Conservation (phyloP, 2,329 filamentous ascomycete genomes). For the Stachybotrys chlorohalonatus region DNA sequence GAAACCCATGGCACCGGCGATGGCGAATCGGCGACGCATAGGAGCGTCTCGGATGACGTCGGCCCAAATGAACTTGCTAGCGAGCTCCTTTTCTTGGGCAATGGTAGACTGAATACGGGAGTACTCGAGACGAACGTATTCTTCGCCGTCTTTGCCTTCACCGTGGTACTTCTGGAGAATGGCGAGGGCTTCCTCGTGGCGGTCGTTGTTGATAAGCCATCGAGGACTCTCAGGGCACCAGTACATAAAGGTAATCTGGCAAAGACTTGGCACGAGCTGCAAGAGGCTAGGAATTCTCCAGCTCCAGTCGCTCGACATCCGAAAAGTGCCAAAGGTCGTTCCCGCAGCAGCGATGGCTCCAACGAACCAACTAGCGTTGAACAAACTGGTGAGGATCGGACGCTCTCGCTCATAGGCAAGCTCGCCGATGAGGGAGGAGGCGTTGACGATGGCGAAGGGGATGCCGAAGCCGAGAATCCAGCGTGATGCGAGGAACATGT, state of each 20-base stretch:
- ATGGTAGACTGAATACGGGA: slow-evolving; percentile 18
- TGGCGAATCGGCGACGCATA: slow-evolving; percentile 16
- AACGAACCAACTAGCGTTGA: slow-evolving; percentile 27
- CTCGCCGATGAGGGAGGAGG: slow-evolving; percentile 24
- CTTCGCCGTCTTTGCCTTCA: slow-evolving; percentile 24
- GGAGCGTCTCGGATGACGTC: slow-evolving; percentile 13
- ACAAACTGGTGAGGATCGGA: slow-evolving; percentile 3
- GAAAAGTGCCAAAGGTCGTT: slow-evolving; percentile 16
- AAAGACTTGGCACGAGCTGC: slow-evolving; percentile 10
- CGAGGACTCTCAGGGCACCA: slow-evolving; percentile 12
- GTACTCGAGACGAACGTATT: slow-evolving; percentile 15
- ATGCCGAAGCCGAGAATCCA: slow-evolving; percentile 24
- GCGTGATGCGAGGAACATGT: slow-evolving; percentile 22
- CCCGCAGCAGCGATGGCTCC: slow-evolving; percentile 20
- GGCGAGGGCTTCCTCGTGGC: slow-evolving; percentile 22
- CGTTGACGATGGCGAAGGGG: slow-evolving; percentile 22
- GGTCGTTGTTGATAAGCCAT: slow-evolving; percentile 24
- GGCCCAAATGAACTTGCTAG: slow-evolving; percentile 10
- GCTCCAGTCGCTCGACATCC: slow-evolving; percentile 12
- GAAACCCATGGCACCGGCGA: slow-evolving; percentile 14
- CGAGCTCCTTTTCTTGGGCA: slow-evolving; percentile 17
- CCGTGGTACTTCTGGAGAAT: slow-evolving; percentile 31
- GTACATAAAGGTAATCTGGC: slow-evolving; percentile 5
- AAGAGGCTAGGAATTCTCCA: slow-evolving; percentile 16
- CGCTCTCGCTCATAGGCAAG: slow-evolving; percentile 16